A percentile compares a stretch with the other conserved stretches of the same genome.
phyloP scores from a whole-genome alignment of 192 early-diverging fungal genomes.

The Coemansia sp. region DNA sequence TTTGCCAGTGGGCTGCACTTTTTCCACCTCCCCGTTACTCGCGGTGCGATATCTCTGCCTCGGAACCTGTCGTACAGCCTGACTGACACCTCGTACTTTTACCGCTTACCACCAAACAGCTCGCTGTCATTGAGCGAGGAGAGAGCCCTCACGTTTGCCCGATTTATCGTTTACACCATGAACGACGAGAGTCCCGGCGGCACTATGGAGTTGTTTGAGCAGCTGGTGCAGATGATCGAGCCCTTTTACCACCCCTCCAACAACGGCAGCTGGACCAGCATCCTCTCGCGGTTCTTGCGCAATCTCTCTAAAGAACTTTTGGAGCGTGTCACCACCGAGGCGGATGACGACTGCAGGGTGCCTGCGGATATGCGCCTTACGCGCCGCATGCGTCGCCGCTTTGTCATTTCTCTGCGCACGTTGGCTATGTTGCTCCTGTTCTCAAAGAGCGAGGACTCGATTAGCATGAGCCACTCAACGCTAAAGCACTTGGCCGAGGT shows the following conservation, averaged over 20 bases:
- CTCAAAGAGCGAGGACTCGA: conserved; percentile 42
- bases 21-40: conserved; percentile 40
- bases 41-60: conserved; percentile 18
- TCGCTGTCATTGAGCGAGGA: conserved; percentile 43
- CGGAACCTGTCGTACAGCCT: conserved; percentile 17
- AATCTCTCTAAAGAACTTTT: conserved; percentile 68
- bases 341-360: conserved; percentile 18
- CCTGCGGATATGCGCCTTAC: conserved; percentile 25
- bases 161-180: conserved; percentile 80
- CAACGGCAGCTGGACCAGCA: conserved; percentile 78
- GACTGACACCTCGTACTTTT: conserved; percentile 32
- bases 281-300: conserved; percentile 71
- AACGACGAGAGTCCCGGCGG: conserved; percentile 54
- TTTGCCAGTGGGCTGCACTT: conserved; percentile 53
- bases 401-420: conserved; percentile 36
- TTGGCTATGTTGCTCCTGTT: conserved; percentile 51
- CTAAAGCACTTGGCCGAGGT: conserved; percentile 58
- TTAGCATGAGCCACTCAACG: conserved; percentile 49
- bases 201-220: conserved; percentile 62
- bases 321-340: conserved; percentile 51
- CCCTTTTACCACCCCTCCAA: conserved; percentile 94
- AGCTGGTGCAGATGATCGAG: conserved; percentile 84
- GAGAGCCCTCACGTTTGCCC: conserved; percentile 59
- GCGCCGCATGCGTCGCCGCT: conserved; percentile 39
- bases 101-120: conserved; percentile 33